A percentile compares a stretch with the other conserved stretches of the same genome.
phyloP scores from a whole-genome alignment of 2,329 filamentous ascomycete genomes.

The Emericellopsis cladophorae region DNA sequence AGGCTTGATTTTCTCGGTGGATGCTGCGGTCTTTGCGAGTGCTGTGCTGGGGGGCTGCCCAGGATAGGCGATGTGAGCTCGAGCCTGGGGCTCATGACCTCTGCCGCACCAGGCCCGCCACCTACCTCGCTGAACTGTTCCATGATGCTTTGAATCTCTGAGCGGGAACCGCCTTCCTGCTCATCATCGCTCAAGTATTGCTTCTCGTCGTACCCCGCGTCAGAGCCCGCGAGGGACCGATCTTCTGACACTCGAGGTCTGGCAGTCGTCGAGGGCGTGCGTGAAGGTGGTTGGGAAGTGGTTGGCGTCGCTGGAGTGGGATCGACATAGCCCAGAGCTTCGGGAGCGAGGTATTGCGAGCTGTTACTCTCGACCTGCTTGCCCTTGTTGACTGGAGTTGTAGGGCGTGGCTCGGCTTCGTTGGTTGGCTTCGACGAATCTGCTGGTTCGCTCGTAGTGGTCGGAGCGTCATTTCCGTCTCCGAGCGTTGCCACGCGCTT shows the following conservation, averaged over 20 bases:
- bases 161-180: conserved; percentile 56
- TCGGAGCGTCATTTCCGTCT: too few species aligned
- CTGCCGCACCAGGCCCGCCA: conserved; percentile 59
- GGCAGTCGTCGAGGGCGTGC: conserved; percentile 43
- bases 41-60: conserved; percentile 48
- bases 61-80: conserved; percentile 73
- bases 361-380: conserved; percentile 18
- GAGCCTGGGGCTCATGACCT: conserved; percentile 84
- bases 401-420: background rate
- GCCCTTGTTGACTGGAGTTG: conserved; percentile 6
- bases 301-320: conserved; percentile 45
- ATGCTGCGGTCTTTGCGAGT: conserved; percentile 50
- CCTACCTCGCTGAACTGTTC: conserved; percentile 76
- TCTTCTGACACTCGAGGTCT: conserved; percentile 29
- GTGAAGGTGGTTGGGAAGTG: conserved; percentile 42
- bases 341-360: conserved; percentile 23
- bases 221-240: conserved; percentile 39
- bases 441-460: background rate
- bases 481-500: too few species aligned
- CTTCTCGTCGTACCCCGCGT: conserved; percentile 44
- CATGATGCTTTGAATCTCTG: conserved; percentile 96
- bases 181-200: conserved; percentile 46
- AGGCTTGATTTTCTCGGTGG: conserved; percentile 80
- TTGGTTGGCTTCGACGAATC: background rate
- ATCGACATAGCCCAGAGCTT: conserved; percentile 37